Evolutionary conservation across 345 rosid species (phyloP).

Genomic region (Syzygium jambos): DNA sequence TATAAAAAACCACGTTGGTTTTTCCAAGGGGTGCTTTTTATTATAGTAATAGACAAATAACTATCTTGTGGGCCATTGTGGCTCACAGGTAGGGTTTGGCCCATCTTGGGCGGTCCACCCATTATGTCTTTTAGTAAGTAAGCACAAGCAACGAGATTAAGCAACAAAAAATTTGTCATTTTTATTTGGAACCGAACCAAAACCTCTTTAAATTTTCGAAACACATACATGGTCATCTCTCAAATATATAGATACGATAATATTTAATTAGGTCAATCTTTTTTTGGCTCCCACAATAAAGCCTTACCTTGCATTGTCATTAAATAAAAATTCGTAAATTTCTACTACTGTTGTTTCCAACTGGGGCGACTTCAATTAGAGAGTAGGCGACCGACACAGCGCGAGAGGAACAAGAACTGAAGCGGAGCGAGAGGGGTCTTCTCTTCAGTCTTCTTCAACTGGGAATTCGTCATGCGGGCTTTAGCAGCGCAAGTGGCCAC

Average conservation of each 20-base stretch:
- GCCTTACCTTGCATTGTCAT: not conserved
- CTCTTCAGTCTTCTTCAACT: not conserved
- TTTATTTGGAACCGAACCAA: not conserved
- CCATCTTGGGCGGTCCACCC: no score
- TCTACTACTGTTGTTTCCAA: not conserved
- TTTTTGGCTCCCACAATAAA: not conserved
- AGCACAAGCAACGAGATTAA: not conserved
- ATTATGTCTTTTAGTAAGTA: not conserved
- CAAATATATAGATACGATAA: not conserved
- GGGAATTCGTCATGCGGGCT: not conserved
- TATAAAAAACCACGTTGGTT: no score
- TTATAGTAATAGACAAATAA: no score
- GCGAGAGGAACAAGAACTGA: not conserved
- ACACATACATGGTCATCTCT: constrained; percentile 6
- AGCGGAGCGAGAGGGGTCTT: not conserved
- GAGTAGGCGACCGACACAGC: not conserved
- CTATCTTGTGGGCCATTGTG: no score
- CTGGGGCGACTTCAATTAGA: not conserved
- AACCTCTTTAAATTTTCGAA: not conserved
- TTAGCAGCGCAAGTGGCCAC: not conserved
- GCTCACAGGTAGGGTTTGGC: no score
- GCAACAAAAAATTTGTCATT: not conserved
- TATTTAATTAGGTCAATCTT: not conserved
- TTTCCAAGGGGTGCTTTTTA: no score
- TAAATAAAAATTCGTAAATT: not conserved